Percentiles rank a stretch among this genome's conserved stretches.
These are phyloP conservation scores for Hansenula anomala DNA, from an alignment of 1,139 yeast genomes.

Conservation along the genomic window DNA sequence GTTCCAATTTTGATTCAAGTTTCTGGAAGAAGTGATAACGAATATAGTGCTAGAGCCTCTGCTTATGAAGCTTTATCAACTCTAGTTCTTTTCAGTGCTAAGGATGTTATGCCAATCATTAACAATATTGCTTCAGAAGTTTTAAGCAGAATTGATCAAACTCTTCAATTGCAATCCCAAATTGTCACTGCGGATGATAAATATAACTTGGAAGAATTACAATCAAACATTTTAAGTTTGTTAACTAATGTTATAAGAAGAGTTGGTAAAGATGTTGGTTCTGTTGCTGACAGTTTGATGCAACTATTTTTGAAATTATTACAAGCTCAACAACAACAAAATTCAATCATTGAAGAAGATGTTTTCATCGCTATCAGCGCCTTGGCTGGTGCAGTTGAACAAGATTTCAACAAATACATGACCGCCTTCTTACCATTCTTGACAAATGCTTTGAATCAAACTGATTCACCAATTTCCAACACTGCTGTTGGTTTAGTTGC, in stretches of 20 bases:
- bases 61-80: slow-evolving; percentile 92
- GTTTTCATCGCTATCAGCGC: slow-evolving; percentile 89
- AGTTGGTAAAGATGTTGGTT: slow-evolving; percentile 57
- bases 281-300: slow-evolving; percentile 84
- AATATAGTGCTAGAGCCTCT: slow-evolving; percentile 85
- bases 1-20: slow-evolving; percentile 69
- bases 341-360: slow-evolving; percentile 90
- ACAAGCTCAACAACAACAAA: slow-evolving; percentile 45
- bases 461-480: slow-evolving; percentile 76
- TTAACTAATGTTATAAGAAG: slow-evolving; percentile 87
- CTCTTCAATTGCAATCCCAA: slow-evolving; percentile 51
- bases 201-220: slow-evolving; percentile 81
- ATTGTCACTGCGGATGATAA: slow-evolving; percentile 62
- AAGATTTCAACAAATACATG: slow-evolving; percentile 69
- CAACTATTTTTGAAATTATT: slow-evolving; percentile 69
- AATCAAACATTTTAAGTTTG: slow-evolving; percentile 78
- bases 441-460: slow-evolving; percentile 71
- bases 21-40: slow-evolving; percentile 73
- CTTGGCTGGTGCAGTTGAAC: slow-evolving; percentile 74
- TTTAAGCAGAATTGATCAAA: slow-evolving; percentile 63
- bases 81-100: slow-evolving; percentile 70
- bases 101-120: slow-evolving; percentile 64
- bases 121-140: slow-evolving; percentile 73
- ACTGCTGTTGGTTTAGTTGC: slow-evolving; percentile 95
- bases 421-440: slow-evolving; percentile 78